Evolutionary conservation across 106 monocot species (phyloP).

Genomic region (Iris macrosiphon): DNA sequence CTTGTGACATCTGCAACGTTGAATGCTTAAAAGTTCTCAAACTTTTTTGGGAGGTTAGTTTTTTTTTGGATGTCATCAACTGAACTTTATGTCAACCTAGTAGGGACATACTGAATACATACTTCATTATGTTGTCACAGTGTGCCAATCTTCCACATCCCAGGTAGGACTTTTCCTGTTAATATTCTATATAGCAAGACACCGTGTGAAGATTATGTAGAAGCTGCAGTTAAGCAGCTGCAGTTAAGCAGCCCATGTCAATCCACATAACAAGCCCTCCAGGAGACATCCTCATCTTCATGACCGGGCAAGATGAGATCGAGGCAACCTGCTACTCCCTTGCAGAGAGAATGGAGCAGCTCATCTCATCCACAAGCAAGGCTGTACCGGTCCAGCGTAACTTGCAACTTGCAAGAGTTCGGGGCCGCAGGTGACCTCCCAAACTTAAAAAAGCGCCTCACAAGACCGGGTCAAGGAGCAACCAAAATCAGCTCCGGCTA

Average conservation of each 20-base stretch:
- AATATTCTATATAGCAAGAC: constrained; percentile 72
- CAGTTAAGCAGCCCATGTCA: constrained; percentile 70
- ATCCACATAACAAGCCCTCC: constrained; percentile 71
- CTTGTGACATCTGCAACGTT: constrained; percentile 81
- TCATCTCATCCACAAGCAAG: constrained; percentile 47
- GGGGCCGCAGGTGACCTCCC: too few species aligned
- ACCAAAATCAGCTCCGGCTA: too few species aligned
- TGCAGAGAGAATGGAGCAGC: constrained; percentile 69
- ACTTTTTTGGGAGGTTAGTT: constrained; percentile 68
- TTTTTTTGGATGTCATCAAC: not conserved
- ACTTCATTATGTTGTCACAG: constrained; percentile 21
- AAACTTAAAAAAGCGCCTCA: too few species aligned
- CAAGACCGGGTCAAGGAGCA: too few species aligned
- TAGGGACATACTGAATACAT: not conserved
- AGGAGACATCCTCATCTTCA: constrained; percentile 78
- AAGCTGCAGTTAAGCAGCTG: constrained; percentile 30
- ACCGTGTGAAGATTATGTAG: constrained; percentile 89
- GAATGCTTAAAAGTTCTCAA: constrained; percentile 80
- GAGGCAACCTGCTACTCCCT: constrained; percentile 81
- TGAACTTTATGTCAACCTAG: not conserved
- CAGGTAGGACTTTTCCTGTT: constrained; percentile 75
- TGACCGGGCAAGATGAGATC: constrained; percentile 89
- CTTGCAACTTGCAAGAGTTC: too few species aligned
- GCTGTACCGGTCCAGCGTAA: too few species aligned
- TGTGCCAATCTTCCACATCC: constrained; percentile 68